Conservation (phyloP, 345 rosid genomes). For the Chamaenerion angustifolium region DNA sequence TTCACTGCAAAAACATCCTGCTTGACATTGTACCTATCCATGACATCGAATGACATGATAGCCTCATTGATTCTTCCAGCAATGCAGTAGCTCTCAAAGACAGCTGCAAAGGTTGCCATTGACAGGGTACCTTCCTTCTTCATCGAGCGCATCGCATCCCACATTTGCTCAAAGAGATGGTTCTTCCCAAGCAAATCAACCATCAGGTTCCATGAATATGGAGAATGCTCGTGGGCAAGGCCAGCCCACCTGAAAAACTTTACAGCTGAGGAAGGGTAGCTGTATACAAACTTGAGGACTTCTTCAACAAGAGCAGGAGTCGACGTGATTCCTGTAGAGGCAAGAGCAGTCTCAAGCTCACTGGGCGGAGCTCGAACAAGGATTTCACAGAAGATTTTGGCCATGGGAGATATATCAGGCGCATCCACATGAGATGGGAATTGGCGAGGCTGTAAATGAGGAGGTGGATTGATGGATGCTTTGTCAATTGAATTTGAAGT, state of each 20-base stretch:
- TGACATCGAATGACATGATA: slow-evolving; percentile 38
- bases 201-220: slow-evolving; percentile 36
- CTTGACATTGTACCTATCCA: slow-evolving; percentile 32
- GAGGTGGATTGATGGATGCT: slow-evolving; percentile 7
- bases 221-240: slow-evolving; percentile 15
- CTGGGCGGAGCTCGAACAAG: slow-evolving; percentile 15
- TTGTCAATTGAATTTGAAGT: not conserved
- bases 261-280: slow-evolving; percentile 22
- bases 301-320: slow-evolving; percentile 22
- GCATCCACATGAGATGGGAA: slow-evolving; percentile 17
- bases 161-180: slow-evolving; percentile 36
- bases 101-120: slow-evolving; percentile 17
- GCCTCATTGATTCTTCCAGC: slow-evolving; percentile 28
- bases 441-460: slow-evolving; percentile 9
- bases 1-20: slow-evolving; percentile 37
- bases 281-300: slow-evolving; percentile 30
- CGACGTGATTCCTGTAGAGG: slow-evolving; percentile 18
- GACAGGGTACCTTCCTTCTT: slow-evolving; percentile 22
- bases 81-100: slow-evolving; percentile 31
- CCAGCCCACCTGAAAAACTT: slow-evolving; percentile 47
- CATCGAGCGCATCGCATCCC: slow-evolving; percentile 47
- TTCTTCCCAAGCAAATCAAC: slow-evolving; percentile 51
- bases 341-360: slow-evolving; percentile 26
- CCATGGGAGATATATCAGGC: slow-evolving; percentile 19
- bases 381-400: slow-evolving; percentile 20